A percentile compares a stretch with the other conserved stretches of the same genome.
These are phyloP conservation scores for Pseudonitzschia multistriata DNA, from an alignment of 108 stramenopile species.

Conservation along the genomic window DNA sequence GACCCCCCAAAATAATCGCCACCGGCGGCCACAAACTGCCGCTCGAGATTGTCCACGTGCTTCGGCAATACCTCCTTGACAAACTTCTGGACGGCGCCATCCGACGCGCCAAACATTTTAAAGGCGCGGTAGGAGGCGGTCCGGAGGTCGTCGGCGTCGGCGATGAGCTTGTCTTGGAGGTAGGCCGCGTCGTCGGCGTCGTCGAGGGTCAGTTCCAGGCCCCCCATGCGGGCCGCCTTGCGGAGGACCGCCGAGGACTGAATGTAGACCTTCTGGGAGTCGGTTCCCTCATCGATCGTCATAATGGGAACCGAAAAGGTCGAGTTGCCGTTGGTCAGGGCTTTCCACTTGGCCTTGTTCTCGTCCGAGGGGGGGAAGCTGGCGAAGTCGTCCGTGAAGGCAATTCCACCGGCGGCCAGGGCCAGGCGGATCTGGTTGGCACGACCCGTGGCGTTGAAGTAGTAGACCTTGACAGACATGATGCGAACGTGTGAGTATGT, in stretches of 20 bases:
- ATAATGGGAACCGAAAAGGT: slow-evolving; percentile 14
- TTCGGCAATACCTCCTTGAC: slow-evolving; percentile 25
- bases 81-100: slow-evolving; percentile 24
- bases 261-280: slow-evolving; percentile 22
- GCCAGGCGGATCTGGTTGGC: slow-evolving; percentile 5
- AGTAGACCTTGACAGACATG: slow-evolving; percentile 10
- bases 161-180: slow-evolving; percentile 29
- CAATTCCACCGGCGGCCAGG: slow-evolving; percentile 2
- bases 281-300: slow-evolving; percentile 11
- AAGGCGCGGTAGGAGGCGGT: slow-evolving; percentile 23
- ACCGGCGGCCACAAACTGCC: slow-evolving; percentile 24
- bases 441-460: slow-evolving; percentile 1
- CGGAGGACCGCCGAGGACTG: slow-evolving; percentile 39
- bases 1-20: slow-evolving; percentile 20
- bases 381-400: not conserved
- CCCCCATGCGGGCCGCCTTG: slow-evolving; percentile 30
- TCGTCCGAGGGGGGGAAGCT: not conserved
- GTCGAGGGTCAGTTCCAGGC: slow-evolving; percentile 16
- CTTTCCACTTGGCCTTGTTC: not conserved
- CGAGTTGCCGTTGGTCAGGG: not conserved
- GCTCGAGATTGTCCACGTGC: slow-evolving; percentile 40
- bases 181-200: slow-evolving; percentile 21
- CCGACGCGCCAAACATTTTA: slow-evolving; percentile 31
- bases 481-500: not conserved
- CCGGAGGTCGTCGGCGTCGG: slow-evolving; percentile 38